Evolutionary conservation across 192 early-diverging fungal genomes (phyloP).

Genomic region (Coemansia sp.): DNA sequence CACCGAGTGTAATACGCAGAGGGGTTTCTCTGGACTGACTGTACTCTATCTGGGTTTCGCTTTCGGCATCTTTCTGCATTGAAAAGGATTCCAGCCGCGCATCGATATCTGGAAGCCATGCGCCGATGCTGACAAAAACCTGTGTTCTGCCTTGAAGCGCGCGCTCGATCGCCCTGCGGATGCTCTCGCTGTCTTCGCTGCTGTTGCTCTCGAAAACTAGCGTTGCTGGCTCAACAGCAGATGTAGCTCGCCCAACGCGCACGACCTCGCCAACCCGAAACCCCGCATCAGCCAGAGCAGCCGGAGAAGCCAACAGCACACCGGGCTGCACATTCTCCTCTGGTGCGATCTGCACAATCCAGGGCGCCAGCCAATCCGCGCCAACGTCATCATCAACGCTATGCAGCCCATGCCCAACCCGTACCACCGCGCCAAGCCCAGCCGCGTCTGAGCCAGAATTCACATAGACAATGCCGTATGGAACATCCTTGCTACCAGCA

Average conservation of each 20-base stretch:
- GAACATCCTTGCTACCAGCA: constrained; percentile 24
- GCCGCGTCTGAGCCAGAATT: constrained; percentile 24
- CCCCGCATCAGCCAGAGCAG: constrained; percentile 10
- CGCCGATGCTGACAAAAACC: constrained; percentile 16
- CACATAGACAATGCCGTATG: constrained; percentile 36
- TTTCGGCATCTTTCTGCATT: neutral
- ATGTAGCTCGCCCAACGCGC: constrained; percentile 1
- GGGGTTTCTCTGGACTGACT: constrained; percentile 13
- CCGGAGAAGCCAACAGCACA: constrained; percentile 23
- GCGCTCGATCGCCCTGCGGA: neutral
- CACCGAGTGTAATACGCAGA: constrained; percentile 8
- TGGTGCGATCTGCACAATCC: constrained; percentile 18
- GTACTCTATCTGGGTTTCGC: neutral
- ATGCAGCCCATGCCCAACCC: constrained; percentile 21
- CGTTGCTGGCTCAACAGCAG: neutral
- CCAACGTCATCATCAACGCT: constrained; percentile 17
- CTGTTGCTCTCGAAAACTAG: neutral
- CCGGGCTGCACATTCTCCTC: constrained; percentile 36
- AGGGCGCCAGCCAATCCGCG: constrained; percentile 20
- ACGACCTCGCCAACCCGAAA: constrained; percentile 32
- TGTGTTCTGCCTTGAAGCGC: neutral
- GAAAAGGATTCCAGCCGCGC: constrained; percentile 14
- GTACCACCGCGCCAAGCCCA: constrained; percentile 26
- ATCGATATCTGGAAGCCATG: constrained; percentile 6
- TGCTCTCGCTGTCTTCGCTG: neutral